These are phyloP conservation scores for Tolypocladium ophioglossoides DNA, from an alignment of 2,329 filamentous ascomycete species.

Conservation along the genomic window DNA sequence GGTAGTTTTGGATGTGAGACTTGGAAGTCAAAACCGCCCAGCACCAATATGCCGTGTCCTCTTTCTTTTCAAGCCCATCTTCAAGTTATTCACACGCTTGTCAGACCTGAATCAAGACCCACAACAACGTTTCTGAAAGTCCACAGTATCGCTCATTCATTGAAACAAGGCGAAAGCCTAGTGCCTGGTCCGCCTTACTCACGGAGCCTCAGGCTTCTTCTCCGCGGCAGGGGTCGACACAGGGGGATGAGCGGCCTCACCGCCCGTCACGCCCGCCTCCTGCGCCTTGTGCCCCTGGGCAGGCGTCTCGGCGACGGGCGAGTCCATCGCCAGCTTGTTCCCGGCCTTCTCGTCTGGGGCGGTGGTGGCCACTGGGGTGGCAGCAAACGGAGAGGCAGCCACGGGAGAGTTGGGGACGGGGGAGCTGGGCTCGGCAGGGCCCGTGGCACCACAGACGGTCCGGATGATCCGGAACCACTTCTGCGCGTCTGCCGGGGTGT, in stretches of 20 bases:
- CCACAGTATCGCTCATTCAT: not conserved
- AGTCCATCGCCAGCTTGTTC: constrained; percentile 9
- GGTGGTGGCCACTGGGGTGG: not conserved
- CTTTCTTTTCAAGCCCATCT: not conserved
- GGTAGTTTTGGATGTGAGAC: not conserved
- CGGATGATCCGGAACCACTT: constrained; percentile 76
- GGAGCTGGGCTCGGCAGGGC: constrained; percentile 22
- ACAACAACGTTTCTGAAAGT: not conserved
- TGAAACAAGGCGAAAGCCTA: not conserved
- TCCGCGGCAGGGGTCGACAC: not conserved
- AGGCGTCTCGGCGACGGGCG: constrained; percentile 1
- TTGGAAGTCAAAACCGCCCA: not conserved
- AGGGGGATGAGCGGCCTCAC: constrained; percentile 7
- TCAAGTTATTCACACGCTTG: not conserved
- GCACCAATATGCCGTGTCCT: not conserved
- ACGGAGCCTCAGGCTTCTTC: constrained; percentile 1
- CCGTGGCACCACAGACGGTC: constrained; percentile 43
- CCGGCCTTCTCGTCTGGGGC: constrained; percentile 2
- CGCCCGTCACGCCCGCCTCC: constrained; percentile 32
- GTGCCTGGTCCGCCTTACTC: not conserved
- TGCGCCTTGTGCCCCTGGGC: constrained; percentile 12
- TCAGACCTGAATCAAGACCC: not conserved
- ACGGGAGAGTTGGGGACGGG: constrained; percentile 10
- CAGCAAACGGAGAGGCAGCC: constrained; percentile 1
- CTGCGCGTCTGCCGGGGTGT: constrained; percentile 66